Conservation (phyloP, 495 filamentous ascomycete species). For the Tuber calosporum region DNA sequence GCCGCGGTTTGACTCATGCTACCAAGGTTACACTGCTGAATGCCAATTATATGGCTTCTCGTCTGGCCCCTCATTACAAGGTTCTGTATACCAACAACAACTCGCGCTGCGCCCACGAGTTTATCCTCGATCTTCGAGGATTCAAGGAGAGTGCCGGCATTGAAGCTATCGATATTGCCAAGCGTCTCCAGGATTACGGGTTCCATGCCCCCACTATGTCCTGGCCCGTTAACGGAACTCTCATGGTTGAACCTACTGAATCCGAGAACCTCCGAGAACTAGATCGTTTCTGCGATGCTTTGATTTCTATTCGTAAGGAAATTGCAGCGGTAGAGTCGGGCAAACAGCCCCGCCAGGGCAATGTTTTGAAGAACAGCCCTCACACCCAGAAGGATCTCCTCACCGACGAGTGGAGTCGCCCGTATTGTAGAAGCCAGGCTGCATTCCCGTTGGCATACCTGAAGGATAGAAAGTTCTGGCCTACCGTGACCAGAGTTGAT, state of each 20-base stretch:
- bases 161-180: slow-evolving; percentile 95
- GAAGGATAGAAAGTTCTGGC: slow-evolving; percentile 98
- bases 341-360: slow-evolving; percentile 65
- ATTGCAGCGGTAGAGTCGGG: slow-evolving; percentile 81
- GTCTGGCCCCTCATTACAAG: slow-evolving; percentile 79
- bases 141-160: slow-evolving; percentile 81
- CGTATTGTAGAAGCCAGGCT: slow-evolving; percentile 73
- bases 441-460: slow-evolving; percentile 83
- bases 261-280: slow-evolving; percentile 89
- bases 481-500: slow-evolving; percentile 77
- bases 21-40: slow-evolving; percentile 92
- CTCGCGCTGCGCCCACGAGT: slow-evolving; percentile 92
- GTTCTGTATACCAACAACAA: slow-evolving; percentile 88
- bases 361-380: slow-evolving; percentile 87
- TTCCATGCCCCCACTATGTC: slow-evolving; percentile 99
- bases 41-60: slow-evolving; percentile 94
- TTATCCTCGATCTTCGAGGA: slow-evolving; percentile 83
- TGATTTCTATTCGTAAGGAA: slow-evolving; percentile 82
- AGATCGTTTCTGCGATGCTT: slow-evolving; percentile 87
- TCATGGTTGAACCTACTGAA: slow-evolving; percentile 99
- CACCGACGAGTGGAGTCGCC: slow-evolving; percentile 62
- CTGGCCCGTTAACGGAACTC: slow-evolving; percentile 91
- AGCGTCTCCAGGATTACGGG: slow-evolving; percentile 95
- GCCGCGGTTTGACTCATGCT: slow-evolving; percentile 80
- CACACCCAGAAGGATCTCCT: slow-evolving; percentile 82